phyloP scores from a whole-genome alignment of 371 early-diverging fungal genomes.

The Haplosporangium sp. region DNA sequence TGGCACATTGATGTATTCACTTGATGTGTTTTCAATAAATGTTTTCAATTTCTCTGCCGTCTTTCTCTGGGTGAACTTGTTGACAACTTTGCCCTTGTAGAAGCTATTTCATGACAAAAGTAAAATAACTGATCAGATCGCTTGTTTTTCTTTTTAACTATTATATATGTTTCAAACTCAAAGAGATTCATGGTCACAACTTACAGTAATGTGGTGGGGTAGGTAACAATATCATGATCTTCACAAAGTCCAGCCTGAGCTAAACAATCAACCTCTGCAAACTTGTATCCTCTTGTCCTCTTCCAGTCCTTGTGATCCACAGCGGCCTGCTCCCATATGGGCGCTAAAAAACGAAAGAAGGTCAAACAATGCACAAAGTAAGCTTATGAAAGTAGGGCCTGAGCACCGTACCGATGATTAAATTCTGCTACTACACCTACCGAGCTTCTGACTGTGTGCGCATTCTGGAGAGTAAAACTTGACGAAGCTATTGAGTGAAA shows the following conservation, averaged over 20 bases:
- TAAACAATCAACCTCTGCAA: conserved; percentile 85
- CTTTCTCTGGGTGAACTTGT: conserved; percentile 57
- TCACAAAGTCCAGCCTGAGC: conserved; percentile 73
- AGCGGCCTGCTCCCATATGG: conserved; percentile 63
- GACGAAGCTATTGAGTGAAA: conserved; percentile 25
- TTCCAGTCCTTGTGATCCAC: conserved; percentile 56
- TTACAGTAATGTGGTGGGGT: conserved; percentile 78
- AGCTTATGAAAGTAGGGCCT: no score
- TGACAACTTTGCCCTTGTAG: conserved; percentile 69
- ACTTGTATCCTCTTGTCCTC: conserved; percentile 63
- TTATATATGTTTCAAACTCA: background rate
- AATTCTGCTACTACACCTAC: conserved; percentile 13
- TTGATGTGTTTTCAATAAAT: conserved; percentile 23
- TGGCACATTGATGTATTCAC: conserved; percentile 46
- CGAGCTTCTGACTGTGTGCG: conserved; percentile 40
- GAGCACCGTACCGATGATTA: no score
- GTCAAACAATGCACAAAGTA: background rate
- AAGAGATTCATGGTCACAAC: background rate
- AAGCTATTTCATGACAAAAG: conserved; percentile 10
- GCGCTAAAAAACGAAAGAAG: conserved; percentile 49
- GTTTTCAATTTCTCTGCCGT: conserved; percentile 21
- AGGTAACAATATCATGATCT: conserved; percentile 66
- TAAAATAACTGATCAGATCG: background rate
- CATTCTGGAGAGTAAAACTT: conserved; percentile 55
- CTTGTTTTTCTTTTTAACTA: no score